These are phyloP conservation scores for Lolium rigidum DNA, from an alignment of 176 grass and related monocot genomes.

Conservation along the genomic window DNA sequence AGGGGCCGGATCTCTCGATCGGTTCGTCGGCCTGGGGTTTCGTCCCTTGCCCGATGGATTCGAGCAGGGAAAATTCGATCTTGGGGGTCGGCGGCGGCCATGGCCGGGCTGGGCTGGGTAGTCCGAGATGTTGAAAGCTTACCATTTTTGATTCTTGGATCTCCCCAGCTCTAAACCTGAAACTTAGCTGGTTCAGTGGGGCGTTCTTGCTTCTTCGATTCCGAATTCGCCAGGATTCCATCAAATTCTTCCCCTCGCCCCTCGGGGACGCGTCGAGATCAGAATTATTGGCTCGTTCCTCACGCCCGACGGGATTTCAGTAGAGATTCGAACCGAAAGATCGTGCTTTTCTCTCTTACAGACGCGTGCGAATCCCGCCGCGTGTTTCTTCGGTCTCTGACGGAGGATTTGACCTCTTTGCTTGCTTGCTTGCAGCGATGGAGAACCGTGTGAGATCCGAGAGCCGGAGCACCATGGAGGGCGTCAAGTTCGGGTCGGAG, in stretches of 20 bases:
- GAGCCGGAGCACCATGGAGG: constrained; percentile 58
- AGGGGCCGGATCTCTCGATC: not conserved
- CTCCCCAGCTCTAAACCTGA: not conserved
- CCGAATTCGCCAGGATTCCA: not conserved
- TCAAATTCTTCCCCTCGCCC: not conserved
- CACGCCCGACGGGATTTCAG: not conserved
- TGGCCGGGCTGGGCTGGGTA: too few relatives aligned
- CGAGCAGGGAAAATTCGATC: not conserved
- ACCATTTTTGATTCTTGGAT: not conserved
- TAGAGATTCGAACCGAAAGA: constrained; percentile 27
- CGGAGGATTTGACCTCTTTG: not conserved
- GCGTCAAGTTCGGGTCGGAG: constrained; percentile 51
- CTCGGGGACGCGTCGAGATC: too few relatives aligned
- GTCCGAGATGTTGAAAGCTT: not conserved
- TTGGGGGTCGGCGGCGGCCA: not conserved
- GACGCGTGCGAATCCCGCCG: not conserved
- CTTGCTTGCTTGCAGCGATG: constrained; percentile 40
- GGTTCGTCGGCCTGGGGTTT: not conserved
- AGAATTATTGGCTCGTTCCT: not conserved
- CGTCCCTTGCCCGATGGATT: not conserved
- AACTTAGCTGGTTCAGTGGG: not conserved
- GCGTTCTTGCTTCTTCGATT: not conserved
- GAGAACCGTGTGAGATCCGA: constrained; percentile 48
- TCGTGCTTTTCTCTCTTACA: not conserved
- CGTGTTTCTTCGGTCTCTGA: constrained; percentile 20